Base-by-base conservation (phyloP, 2,329 filamentous ascomycete species). In the Blastomyces emzantsi region DNA sequence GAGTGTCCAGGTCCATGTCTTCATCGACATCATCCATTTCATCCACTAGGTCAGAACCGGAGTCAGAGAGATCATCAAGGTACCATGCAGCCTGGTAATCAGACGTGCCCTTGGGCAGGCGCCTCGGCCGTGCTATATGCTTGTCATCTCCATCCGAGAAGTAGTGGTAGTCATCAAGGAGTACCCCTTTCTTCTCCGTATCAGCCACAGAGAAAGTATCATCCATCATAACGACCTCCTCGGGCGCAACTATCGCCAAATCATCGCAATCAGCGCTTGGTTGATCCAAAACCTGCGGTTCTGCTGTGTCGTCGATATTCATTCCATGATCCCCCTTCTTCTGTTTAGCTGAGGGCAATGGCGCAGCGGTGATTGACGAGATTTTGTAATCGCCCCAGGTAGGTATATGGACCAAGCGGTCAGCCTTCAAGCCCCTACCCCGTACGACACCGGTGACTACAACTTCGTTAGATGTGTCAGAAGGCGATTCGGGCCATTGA, bases 131-230 rank as follows among this genome's bases (percentile, higher is more conserved):
- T 22, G 85, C 79, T 22, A 82, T 79, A 62, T 86, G 81, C 4
- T 76, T 78, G 62, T 94, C 88, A 57, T 94, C 91, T 54, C 97
- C 93, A 54, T 97, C 93, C 0, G 92, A 92, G 73, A 97, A 99
- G 76, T 99, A 99, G 74, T 97, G 93, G 74, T 99, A 93, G 68
- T 97, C 93, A 69, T 99, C 94, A 11, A 99, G 82, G 51, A 99
- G 79, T 0, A 99, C 94, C 67, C 93, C 94, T 77, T 93, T 96
- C 72, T 87, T 87, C 54, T 82, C 80, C 1, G 80, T 78, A 28
- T 81, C 78, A 3, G 80, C 81, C 70, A 83, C 68, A 65, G 80
- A 73, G 69, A 81, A 64, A 78, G 78, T 72, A 28, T 85, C 83
- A 66, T 90, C 89, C 30, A 85, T 81, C 90, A 96, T 94, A 64